Evolutionary conservation across 208 protist genomes (phyloP), one percentile per base, ranked within the genome.

Genomic region (Wallacemonas collosoma): DNA sequence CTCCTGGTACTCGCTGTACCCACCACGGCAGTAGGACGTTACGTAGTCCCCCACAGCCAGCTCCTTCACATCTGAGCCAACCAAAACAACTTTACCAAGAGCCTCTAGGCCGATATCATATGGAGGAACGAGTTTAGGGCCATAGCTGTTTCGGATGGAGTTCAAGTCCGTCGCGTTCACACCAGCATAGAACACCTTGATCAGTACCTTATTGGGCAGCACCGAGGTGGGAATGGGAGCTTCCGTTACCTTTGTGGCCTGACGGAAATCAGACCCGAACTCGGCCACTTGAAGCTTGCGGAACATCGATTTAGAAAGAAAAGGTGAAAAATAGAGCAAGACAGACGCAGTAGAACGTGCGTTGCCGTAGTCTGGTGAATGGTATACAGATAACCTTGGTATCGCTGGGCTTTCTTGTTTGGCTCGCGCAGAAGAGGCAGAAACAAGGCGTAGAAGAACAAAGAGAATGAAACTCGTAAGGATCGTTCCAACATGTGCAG

Each of bases 131-230:
- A 76, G 56, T 55, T 68, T 57, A 7, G 69, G 68, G 6, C 73
- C 73, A 54, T 87, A 87, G 8, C 48, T 35, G 53, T 77, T 78
- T 17, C 71, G 57, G 55, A 74, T 79, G 26, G 63, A 60, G 66
- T 79, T 83, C 60, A 83, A 68, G 68, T 81, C 82, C 2, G 73
- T 81, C 45, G 77, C 78, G 68, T 82, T 87, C 43, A 87, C 74
- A 35, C 78, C 76, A 14, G 66, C 60, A 62, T 79, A 83, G 44
- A 72, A 56, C 53, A 79, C 71, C 48, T 69, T 71, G 53, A 80
- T 71, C 9, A 87, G 56, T 35, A 79, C 67, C 8, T 73, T 50
- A 45, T 74, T 43, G 3, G 15, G 8, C 36, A 71, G 62, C 15
- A 87, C 74, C 26, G 73, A 68, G 11, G 74, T 75, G 38, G 83